These are phyloP conservation scores for Ophiostoma novo-ulmi DNA, from an alignment of 2,329 filamentous ascomycete genomes.

Conservation along the genomic window DNA sequence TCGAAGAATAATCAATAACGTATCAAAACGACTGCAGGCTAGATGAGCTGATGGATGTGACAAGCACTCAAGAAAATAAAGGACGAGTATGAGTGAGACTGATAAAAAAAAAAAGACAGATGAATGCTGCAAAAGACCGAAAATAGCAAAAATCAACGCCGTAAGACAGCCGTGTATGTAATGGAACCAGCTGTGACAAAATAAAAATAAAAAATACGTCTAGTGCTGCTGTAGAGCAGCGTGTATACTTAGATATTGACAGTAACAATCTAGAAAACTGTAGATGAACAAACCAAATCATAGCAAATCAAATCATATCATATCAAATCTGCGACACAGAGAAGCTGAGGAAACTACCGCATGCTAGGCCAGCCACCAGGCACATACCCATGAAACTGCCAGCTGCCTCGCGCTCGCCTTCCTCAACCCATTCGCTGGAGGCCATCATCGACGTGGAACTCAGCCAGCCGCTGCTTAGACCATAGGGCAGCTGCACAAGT, in stretches of 20 bases:
- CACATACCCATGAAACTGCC: constrained; percentile 92
- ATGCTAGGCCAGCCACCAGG: constrained; percentile 75
- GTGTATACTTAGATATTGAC: neutral
- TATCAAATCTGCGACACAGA: constrained; percentile 51
- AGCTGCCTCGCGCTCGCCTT: constrained; percentile 77
- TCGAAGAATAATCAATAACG: neutral
- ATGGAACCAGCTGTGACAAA: neutral
- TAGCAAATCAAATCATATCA: neutral
- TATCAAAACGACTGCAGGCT: neutral
- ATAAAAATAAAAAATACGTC: neutral
- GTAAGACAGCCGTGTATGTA: constrained; percentile 4
- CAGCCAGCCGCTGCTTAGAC: constrained; percentile 80
- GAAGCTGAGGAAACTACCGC: constrained; percentile 88
- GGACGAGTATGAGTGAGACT: neutral
- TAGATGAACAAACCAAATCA: neutral
- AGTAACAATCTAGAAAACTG: neutral
- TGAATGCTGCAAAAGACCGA: neutral
- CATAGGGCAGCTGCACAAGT: constrained; percentile 77
- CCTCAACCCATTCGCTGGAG: constrained; percentile 72
- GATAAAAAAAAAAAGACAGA: neutral
- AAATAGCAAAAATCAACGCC: neutral
- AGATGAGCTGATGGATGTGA: neutral
- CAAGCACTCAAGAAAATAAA: neutral
- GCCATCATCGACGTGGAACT: constrained; percentile 90
- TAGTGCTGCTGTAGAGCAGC: neutral